Base-by-base conservation (phyloP, 2,329 filamentous ascomycete species). In the Bipolaris gigantea region DNA sequence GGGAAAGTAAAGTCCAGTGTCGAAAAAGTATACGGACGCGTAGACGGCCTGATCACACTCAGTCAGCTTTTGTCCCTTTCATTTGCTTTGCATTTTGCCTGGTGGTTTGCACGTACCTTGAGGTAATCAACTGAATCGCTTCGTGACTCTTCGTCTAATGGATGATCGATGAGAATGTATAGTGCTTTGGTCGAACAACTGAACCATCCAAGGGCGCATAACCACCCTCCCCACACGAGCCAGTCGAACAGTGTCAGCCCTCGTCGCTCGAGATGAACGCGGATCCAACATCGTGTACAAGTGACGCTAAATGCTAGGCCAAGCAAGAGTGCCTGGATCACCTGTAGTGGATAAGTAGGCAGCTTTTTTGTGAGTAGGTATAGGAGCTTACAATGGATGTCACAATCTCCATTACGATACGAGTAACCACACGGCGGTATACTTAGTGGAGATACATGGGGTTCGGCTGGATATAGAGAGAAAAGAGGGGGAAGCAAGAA, bases 1-100 rank as follows among this genome's bases (percentile, higher is more conserved):
- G 16, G 63, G 64, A 5, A 65, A 60, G 34, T 62, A 66, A 21
- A 66, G 36, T 9, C 61, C 61, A 5, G 62, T 48, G n/a, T 66
- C 60, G 46, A 66, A 65, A 30, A 65, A 57, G 40, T 57, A 66
- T 16, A 48, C 50, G 18, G 63, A 56, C 18, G 57, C 40, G 35
- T 59, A 66, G 4, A 66, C 64, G 6, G 59, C 59, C 63, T 65
- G 15, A 13, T 15, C 11, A 25, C n/a, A 15, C 10, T 15, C 15
- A 23, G 11, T 55, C 4, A 50, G 52, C 30, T 18, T 16, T 25
- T 21, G 9, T 23, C 9, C 8, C 27, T 13, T 30, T 10, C 4
- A 5, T 4, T 43, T 21, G 7, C 5, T 10, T 16, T 38, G 3
- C 27, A 33, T 3, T 5, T 8, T 10, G 30, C 33, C 2, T 13